These are phyloP conservation scores for Alternaria alternata DNA, from an alignment of 2,329 filamentous ascomycete genomes.

Conservation along the genomic window DNA sequence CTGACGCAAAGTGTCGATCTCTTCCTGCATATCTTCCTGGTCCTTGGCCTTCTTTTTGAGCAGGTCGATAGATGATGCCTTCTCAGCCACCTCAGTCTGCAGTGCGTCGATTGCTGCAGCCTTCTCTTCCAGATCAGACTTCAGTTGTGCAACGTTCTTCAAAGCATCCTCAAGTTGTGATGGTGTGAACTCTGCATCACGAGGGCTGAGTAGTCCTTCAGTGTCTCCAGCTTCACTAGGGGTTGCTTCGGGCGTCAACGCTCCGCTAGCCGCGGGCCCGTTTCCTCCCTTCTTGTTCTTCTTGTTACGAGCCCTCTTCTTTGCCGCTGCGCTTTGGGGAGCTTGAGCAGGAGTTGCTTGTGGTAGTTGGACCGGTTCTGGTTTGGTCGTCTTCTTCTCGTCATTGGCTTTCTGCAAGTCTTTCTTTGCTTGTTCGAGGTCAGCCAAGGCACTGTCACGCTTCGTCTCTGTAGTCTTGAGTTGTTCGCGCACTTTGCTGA, in stretches of 20 bases:
- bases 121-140: slow-evolving; percentile 47
- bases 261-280: slow-evolving; percentile 39
- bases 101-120: slow-evolving; percentile 44
- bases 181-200: slow-evolving; percentile 54
- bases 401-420: slow-evolving; percentile 34
- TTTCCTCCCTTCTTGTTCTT: slow-evolving; percentile 84
- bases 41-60: slow-evolving; percentile 77
- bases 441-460: slow-evolving; percentile 55
- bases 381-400: slow-evolving; percentile 22
- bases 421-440: slow-evolving; percentile 49
- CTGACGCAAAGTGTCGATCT: slow-evolving; percentile 84
- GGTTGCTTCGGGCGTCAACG: slow-evolving; percentile 47
- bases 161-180: slow-evolving; percentile 41
- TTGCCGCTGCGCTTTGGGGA: slow-evolving; percentile 56
- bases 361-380: slow-evolving; percentile 21
- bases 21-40: slow-evolving; percentile 79
- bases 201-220: slow-evolving; percentile 44
- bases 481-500: slow-evolving; percentile 63
- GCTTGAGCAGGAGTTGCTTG: slow-evolving; percentile 30
- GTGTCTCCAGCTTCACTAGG: slow-evolving; percentile 51
- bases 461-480: slow-evolving; percentile 62
- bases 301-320: slow-evolving; percentile 77
- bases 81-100: slow-evolving; percentile 53
- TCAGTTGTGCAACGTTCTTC: slow-evolving; percentile 41
- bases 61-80: slow-evolving; percentile 75